Base-by-base conservation (phyloP, 805 yeast species). In the Metschnikowia baotianmanensis region DNA sequence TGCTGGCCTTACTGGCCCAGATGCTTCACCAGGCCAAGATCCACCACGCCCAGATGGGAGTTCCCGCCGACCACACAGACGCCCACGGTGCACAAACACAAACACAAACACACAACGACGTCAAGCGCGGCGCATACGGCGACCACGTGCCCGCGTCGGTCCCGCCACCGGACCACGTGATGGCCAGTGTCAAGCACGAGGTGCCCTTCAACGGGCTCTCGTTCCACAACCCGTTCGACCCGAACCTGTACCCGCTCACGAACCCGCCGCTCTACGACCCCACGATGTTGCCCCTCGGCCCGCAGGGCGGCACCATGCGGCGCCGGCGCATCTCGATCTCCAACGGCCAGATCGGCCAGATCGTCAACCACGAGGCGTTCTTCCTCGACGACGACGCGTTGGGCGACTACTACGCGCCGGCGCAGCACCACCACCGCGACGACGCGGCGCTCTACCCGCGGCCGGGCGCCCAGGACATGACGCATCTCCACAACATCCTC, bases 281-380 rank as follows among this genome's bases (percentile, higher is more conserved):
- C 5, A 62, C 71, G 20, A 65, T 67, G 63, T 55, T 61, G 50
- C 67, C 69, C 16, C 59, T 54, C 42, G 49, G 60, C 28, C 67
- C 55, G 27, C 65, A 65, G n/a, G 60, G 62, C 1, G 52, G 55
- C 6, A n/a, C n/a, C n/a, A 57, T 67, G 16, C 55, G 74, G 33
- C 67, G 83, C 56, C 69, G 93, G 57, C 73, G 95, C 56, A 80
- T 85, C 2, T 84, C 93, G 31, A 85, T 85, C 38, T 83, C 91
- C 9, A 85, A 85, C 62, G 95, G 95, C 54, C 95, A 85, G 56
- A 85, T 85, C 49, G 86, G 89, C 34, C 95, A 85, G 55, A 75
- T 85, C 25, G 73, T 78, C 31, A 68, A 60, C 50, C 74, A 70
- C 49, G 74, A 68, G 45, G 71, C 71, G 2, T 56, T 58, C 19